phyloP scores from a whole-genome alignment of 1,284 basidiomycete species.

The Amylostereum areolatum region DNA sequence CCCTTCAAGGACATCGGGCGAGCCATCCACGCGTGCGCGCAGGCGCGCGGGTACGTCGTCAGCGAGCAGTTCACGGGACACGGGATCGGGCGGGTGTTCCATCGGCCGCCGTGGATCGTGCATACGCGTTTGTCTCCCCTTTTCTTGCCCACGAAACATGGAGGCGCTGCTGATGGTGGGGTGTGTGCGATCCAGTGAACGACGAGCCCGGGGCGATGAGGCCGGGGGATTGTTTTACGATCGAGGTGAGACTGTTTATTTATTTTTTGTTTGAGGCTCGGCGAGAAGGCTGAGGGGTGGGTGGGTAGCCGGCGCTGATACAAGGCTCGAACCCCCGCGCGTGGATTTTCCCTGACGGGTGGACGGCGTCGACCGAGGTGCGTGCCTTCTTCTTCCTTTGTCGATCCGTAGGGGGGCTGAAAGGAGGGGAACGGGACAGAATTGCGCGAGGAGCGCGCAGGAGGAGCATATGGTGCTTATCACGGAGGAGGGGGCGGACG shows the following conservation, averaged over 20 bases:
- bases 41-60: slow-evolving; percentile 46
- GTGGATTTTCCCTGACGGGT: slow-evolving; percentile 83
- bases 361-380: slow-evolving; percentile 82
- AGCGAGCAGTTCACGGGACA: slow-evolving; percentile 79
- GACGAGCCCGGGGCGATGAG: slow-evolving; percentile 74
- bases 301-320: slow-evolving; percentile 62
- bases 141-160: slow-evolving; percentile 4
- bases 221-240: slow-evolving; percentile 85
- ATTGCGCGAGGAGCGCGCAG: slow-evolving; percentile 76
- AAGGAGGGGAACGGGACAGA: too few relatives aligned
- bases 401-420: too few relatives aligned
- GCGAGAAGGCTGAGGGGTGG: neutral
- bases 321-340: slow-evolving; percentile 63
- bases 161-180: neutral
- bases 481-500: slow-evolving; percentile 64
- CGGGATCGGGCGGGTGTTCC: slow-evolving; percentile 83
- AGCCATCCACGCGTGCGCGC: slow-evolving; percentile 59
- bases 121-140: slow-evolving; percentile 48
- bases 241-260: slow-evolving; percentile 49
- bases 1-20: slow-evolving; percentile 72
- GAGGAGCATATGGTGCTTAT: slow-evolving; percentile 86
- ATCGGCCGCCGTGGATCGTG: slow-evolving; percentile 79
- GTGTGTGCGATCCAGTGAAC: slow-evolving; percentile 46
- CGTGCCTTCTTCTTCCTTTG: too few relatives aligned
- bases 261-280: too few relatives aligned